Evolutionary conservation across 2,329 filamentous ascomycete species (phyloP).

Genomic region (Claviceps sp.): DNA sequence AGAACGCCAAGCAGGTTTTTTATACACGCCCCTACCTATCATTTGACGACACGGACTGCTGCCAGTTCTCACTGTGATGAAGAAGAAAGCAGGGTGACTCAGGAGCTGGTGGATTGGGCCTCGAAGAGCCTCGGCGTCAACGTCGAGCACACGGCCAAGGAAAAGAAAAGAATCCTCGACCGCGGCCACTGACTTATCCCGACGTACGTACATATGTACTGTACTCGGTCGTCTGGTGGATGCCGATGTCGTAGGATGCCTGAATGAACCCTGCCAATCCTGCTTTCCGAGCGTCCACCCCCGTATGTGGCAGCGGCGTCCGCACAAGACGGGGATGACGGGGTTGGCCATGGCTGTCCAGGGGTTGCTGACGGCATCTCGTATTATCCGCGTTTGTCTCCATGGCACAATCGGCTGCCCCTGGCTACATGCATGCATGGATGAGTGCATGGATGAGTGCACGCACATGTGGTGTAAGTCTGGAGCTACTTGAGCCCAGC

Average conservation of each 20-base stretch:
- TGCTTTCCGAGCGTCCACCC: neutral
- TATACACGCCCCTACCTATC: neutral
- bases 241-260: neutral
- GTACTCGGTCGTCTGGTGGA: neutral
- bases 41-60: neutral
- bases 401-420: neutral
- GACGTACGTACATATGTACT: neutral
- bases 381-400: slow-evolving; percentile 6
- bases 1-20: neutral
- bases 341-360: slow-evolving; percentile 4
- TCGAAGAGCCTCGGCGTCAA: neutral
- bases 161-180: neutral
- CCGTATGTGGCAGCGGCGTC: neutral
- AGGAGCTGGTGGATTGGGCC: slow-evolving; percentile 1
- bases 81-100: neutral
- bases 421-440: neutral
- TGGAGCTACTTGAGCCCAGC: neutral
- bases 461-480: neutral
- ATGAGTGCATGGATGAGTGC: neutral
- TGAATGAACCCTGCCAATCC: neutral
- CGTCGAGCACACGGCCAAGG: neutral
- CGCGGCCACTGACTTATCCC: neutral
- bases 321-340: neutral
- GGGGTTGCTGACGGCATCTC: slow-evolving; percentile 8
- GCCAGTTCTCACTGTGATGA: neutral